Evolutionary conservation across 345 rosid species (phyloP).

Genomic region (Laguncularia racemosa): DNA sequence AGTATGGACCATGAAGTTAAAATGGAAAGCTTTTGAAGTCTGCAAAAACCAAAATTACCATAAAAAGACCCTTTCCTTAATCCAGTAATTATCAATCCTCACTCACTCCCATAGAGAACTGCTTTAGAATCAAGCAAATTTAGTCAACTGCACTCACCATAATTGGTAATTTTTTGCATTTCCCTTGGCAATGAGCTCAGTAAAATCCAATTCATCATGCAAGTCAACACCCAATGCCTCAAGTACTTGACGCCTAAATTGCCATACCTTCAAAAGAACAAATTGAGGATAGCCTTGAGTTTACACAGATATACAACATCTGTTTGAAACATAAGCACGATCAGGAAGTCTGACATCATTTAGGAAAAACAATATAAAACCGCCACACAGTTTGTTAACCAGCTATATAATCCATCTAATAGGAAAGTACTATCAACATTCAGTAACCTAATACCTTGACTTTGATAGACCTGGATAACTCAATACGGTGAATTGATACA

Average conservation of each 20-base stretch:
- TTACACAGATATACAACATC: too few species aligned
- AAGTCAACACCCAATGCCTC: slow-evolving; percentile 42
- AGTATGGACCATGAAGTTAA: too few species aligned
- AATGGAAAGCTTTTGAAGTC: not conserved
- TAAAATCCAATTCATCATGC: slow-evolving; percentile 46
- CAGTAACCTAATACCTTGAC: too few species aligned
- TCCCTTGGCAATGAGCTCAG: slow-evolving; percentile 43
- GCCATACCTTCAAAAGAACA: slow-evolving; percentile 70
- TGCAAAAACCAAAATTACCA: not conserved
- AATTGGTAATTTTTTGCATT: slow-evolving; percentile 87
- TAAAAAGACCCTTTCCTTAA: not conserved
- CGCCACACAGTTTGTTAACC: too few species aligned
- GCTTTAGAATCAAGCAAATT: not conserved
- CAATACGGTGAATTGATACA: too few species aligned
- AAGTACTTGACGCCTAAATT: slow-evolving; percentile 69
- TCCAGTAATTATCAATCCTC: not conserved
- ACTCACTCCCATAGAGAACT: too few species aligned
- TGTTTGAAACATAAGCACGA: too few species aligned
- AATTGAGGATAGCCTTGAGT: not conserved
- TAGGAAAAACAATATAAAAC: too few species aligned
- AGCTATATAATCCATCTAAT: too few species aligned
- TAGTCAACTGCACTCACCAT: slow-evolving; percentile 42
- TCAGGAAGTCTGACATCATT: too few species aligned
- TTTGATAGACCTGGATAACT: too few species aligned
- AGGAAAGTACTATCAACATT: too few species aligned